Evolutionary conservation across 2,329 filamentous ascomycete genomes (phyloP), one percentile per base, ranked within the genome.

Genomic region (Diplodia sapinea): DNA sequence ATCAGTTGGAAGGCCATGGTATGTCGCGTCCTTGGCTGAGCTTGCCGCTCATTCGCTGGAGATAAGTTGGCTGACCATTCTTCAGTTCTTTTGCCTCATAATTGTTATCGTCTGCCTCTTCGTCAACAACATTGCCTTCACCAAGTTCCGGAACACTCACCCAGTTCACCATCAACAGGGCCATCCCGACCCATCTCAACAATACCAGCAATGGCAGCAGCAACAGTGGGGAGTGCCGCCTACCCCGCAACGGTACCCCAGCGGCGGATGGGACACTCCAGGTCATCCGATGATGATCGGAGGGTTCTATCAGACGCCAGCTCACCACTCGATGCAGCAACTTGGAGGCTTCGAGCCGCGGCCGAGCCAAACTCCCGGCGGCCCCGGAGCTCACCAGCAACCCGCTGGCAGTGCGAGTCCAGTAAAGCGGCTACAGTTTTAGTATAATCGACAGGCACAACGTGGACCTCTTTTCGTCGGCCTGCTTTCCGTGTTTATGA

Each of bases 1-100:
- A 94, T 98, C 78, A 93, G 91, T 70, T 90, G 92, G 79, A 97
- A 97, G 79, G 87, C 88, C 12, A 89, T 91, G 84, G 87, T 88
- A 83, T 70, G 81, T 78, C 4, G 9, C 17, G 36, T 13, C 26
- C 15, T 13, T 26, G 26, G n/a, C 36, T 33, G 31, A n/a, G 17
- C 49, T 8, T 26, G 50, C 12, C 50, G 12, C 12, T 43, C 5
- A 26, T 43, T 47, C 13, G 38, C 13, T n/a, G 15, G 11, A 13
- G 29, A 36, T 23, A 20, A 62, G 17, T 55, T 38, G 13, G 13
- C 43, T 52, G 68, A 62, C 50, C n/a, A 15, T 75, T 76, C 51
- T 83, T 82, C 55, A 83, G 83, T 65, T 85, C 75, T 85, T 85
- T 75, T 80, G 80, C 31, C 76, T 79, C 49, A 70, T 83, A 61